phyloP scores from a whole-genome alignment of 768 basidiomycete species.

The Lactarius hatsudake region DNA sequence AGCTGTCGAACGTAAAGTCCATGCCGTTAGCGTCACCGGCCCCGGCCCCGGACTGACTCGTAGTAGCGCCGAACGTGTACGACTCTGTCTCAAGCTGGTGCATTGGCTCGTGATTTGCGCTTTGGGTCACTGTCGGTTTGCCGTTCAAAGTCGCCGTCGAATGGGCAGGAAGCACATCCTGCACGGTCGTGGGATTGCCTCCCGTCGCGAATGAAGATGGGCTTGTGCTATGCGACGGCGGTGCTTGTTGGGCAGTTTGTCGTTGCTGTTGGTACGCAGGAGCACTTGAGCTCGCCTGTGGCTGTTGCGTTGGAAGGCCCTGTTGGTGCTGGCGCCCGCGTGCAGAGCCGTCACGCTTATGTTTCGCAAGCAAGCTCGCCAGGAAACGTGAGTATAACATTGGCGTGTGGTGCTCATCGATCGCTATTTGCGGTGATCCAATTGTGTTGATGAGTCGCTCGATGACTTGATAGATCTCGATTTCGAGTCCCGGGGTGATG shows the following conservation, averaged over 20 bases:
- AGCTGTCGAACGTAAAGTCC: conserved; percentile 25
- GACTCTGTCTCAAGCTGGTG: background rate
- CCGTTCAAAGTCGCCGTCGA: background rate
- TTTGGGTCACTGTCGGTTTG: background rate
- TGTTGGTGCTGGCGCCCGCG: conserved; percentile 19
- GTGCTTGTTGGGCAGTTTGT: background rate
- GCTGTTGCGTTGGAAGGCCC: conserved; percentile 21
- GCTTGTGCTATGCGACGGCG: background rate
- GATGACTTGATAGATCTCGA: conserved; percentile 60
- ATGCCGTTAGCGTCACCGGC: background rate
- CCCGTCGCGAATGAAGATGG: background rate
- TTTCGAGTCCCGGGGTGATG: conserved; percentile 55
- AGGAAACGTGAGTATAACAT: conserved; percentile 80
- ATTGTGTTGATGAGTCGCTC: conserved; percentile 66
- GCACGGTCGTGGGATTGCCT: background rate
- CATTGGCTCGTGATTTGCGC: conserved; percentile 1
- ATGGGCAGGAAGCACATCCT: background rate
- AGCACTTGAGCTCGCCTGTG: background rate
- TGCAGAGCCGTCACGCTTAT: conserved; percentile 28
- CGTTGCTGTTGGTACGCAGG: conserved; percentile 11
- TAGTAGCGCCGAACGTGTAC: conserved; percentile 14
- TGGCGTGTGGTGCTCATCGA: conserved; percentile 81
- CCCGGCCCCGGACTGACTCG: background rate
- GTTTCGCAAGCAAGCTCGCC: conserved; percentile 62
- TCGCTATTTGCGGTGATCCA: conserved; percentile 63